Conservation (phyloP, 495 filamentous ascomycete species). For the Aspergillus indologenus region DNA sequence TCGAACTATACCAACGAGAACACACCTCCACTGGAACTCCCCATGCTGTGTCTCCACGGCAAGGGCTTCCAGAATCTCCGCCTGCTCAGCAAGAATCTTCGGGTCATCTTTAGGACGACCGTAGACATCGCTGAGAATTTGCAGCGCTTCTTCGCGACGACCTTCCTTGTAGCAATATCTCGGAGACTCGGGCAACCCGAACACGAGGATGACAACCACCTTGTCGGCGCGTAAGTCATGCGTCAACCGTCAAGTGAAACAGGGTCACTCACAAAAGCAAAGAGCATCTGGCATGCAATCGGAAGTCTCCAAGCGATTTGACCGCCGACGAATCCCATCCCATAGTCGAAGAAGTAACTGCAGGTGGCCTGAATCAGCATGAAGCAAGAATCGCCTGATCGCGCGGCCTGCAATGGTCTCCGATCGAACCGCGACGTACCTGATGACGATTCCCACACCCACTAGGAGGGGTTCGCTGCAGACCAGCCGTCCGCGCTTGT, state of each 20-base stretch:
- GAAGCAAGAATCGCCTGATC: no score
- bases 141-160: constrained; percentile 45
- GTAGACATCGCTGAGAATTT: constrained; percentile 51
- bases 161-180: constrained; percentile 45
- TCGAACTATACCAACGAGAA: background rate
- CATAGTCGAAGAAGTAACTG: constrained; percentile 50
- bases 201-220: constrained; percentile 36
- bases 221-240: no score
- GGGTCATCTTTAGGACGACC: constrained; percentile 39
- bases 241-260: no score
- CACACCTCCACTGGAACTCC: constrained; percentile 36
- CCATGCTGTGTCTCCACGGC: constrained; percentile 42
- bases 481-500: constrained; percentile 42
- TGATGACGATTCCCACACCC: constrained; percentile 38
- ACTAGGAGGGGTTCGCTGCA: constrained; percentile 45
- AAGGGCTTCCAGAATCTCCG: constrained; percentile 45
- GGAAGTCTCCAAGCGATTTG: constrained; percentile 48
- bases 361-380: background rate
- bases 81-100: constrained; percentile 42
- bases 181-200: constrained; percentile 45
- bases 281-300: constrained; percentile 45
- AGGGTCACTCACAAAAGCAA: constrained; percentile 31
- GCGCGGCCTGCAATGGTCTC: no score
- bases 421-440: no score
- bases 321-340: constrained; percentile 39